Evolutionary conservation across 164 flowering plant genomes (phyloP), one percentile per base, ranked within the genome.

Genomic region (Euptelea pleiosperma): DNA sequence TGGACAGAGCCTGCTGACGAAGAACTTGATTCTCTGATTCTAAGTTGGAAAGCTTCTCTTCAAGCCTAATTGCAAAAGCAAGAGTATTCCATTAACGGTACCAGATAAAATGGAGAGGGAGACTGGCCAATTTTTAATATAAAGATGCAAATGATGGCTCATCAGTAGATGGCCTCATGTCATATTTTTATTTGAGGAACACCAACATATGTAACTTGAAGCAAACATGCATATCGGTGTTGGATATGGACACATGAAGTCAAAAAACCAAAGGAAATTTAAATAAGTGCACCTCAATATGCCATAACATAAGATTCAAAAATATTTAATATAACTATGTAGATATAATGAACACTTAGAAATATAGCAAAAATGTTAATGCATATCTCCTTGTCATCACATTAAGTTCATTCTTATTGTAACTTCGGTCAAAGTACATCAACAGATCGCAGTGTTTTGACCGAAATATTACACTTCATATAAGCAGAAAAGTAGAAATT

Each of bases 1-100:
- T 85, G 58, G 96, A 84, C 39, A 94, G 77, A 54, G 98, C 87
- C 63, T 94, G 99, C 73, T 94, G 99, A 41, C 96, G 93, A 37
- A 94, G 78, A 45, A 94, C 99, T 81, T 94, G 75, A 73, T 89
- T 94, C 73, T 94, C 99, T 49, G 99, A 87, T 57, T 94, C 96
- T 44, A 89, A 66, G 67, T 94, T 94, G 48, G 78, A 47, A 34
- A 84, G 66, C 75, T 94, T 91, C 86, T 94, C 99, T 72, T 91
- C 99, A 58, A 91, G 76, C 91, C 99, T 94, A 67, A 60, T 59
- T 41, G 66, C 21, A 50, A 50, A n/a, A n/a, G n/a, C 40, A 46
- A n/a, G 11, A 36, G 18, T 54, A 35, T n/a, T 37, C 18, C 36
- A 41, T 45, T 21, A 47, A 63, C 8, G 22, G 16, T 21, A 11